Conservation (phyloP, 495 filamentous ascomycete species). For the Parmelia sp. region DNA sequence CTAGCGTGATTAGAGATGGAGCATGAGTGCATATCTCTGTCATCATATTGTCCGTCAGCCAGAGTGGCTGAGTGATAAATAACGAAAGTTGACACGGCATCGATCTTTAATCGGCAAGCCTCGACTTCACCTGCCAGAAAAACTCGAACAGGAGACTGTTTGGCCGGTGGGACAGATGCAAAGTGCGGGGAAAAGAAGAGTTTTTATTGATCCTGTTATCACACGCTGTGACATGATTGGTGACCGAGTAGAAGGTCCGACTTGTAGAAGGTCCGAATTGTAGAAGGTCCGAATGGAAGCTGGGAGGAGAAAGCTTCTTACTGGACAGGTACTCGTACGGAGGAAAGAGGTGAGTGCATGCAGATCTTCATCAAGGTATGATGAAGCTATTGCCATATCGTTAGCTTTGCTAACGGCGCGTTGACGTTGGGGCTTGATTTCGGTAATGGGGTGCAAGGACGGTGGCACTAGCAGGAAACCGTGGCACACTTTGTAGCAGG, state of each 20-base stretch:
- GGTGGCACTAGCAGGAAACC: neutral
- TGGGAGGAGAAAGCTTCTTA: neutral
- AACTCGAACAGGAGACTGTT: no score
- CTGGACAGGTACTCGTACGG: neutral
- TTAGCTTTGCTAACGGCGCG: conserved; percentile 1
- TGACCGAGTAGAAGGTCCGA: neutral
- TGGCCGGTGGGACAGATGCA: neutral
- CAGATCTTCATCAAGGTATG: conserved; percentile 1
- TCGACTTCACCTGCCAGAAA: no score
- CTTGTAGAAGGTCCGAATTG: no score
- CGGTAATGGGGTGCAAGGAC: neutral
- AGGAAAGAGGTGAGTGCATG: neutral
- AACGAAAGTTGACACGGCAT: no score
- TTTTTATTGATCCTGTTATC: conserved; percentile 2
- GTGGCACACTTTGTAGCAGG: no score
- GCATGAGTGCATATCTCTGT: neutral
- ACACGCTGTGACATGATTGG: neutral
- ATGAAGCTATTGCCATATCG: conserved; percentile 6
- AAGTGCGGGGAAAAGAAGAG: conserved; percentile 3
- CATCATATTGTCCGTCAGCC: no score
- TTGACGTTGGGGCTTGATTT: neutral
- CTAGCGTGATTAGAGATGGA: no score
- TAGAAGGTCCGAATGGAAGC: neutral
- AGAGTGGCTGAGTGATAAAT: no score
- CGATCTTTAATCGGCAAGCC: no score